Conservation (phyloP, 352 stramenopile species). For the Albugo candida region DNA sequence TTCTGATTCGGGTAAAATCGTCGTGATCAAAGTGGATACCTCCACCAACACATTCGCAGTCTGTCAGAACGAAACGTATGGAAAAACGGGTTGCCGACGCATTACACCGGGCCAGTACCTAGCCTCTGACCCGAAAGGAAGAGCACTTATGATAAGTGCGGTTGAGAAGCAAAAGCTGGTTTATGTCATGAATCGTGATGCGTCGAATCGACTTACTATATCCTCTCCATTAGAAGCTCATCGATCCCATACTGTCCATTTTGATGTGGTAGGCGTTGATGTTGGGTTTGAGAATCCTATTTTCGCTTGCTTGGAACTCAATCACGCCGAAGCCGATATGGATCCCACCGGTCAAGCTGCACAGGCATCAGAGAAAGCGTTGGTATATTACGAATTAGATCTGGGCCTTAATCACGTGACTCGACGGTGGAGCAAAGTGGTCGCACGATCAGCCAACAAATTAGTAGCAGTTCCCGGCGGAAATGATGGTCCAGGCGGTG, state of each 20-base stretch:
- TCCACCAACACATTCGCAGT: slow-evolving; percentile 49
- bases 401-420: slow-evolving; percentile 98
- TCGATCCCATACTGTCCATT: slow-evolving; percentile 88
- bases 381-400: slow-evolving; percentile 99
- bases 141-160: slow-evolving; percentile 89
- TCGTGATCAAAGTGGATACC: slow-evolving; percentile 88
- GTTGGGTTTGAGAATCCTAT: slow-evolving; percentile 99
- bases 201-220: slow-evolving; percentile 87
- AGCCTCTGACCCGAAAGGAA: slow-evolving; percentile 90
- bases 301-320: slow-evolving; percentile 93
- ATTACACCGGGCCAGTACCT: slow-evolving; percentile 97
- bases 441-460: slow-evolving; percentile 82
- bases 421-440: slow-evolving; percentile 83
- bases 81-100: slow-evolving; percentile 90
- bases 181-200: slow-evolving; percentile 97
- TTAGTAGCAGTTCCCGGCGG: slow-evolving; percentile 80
- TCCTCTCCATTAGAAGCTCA: slow-evolving; percentile 97
- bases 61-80: slow-evolving; percentile 89
- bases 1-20: slow-evolving; percentile 91
- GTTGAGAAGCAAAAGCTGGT: slow-evolving; percentile 99
- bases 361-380: slow-evolving; percentile 76
- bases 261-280: slow-evolving; percentile 89
- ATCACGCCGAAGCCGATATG: slow-evolving; percentile 82
- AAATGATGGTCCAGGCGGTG: slow-evolving; percentile 76
- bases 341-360: slow-evolving; percentile 50